Conservation (phyloP, 179 eudicot species). For the Corrigiola litoralis region DNA sequence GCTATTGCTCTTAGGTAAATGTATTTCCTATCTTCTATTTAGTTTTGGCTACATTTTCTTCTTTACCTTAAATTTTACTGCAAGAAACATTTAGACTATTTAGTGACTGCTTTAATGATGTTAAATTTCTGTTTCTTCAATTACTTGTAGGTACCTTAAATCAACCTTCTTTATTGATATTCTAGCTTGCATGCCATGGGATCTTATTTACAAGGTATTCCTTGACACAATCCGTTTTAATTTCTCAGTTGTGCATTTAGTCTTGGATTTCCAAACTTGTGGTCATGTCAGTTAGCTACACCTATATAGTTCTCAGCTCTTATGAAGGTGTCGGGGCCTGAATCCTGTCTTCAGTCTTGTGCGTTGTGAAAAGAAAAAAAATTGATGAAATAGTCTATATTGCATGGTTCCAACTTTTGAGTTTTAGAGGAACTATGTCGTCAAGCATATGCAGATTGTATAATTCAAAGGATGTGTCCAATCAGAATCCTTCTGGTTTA, state of each 20-base stretch:
- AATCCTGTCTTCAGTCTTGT: too few relatives aligned
- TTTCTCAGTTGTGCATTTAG: neutral
- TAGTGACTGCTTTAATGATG: neutral
- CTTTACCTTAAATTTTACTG: neutral
- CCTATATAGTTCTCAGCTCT: too few relatives aligned
- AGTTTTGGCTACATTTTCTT: neutral
- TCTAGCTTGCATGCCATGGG: slow-evolving; percentile 91
- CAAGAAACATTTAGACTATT: neutral
- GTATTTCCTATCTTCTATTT: neutral
- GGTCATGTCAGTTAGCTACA: too few relatives aligned
- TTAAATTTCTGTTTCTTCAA: neutral
- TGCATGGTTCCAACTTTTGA: too few relatives aligned
- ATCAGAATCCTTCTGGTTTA: too few relatives aligned
- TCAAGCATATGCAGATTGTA: too few relatives aligned
- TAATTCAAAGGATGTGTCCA: too few relatives aligned
- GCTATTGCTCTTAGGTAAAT: slow-evolving; percentile 62
- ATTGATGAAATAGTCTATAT: too few relatives aligned
- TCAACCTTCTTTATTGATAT: slow-evolving; percentile 66
- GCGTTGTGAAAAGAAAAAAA: too few relatives aligned
- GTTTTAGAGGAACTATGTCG: too few relatives aligned
- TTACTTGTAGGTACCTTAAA: slow-evolving; percentile 60
- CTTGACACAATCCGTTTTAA: neutral
- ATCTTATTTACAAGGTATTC: slow-evolving; percentile 70
- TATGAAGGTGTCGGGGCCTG: too few relatives aligned
- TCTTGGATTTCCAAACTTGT: neutral